Conservation (phyloP, 371 early-diverging fungal species). For the Smittium culicis region DNA sequence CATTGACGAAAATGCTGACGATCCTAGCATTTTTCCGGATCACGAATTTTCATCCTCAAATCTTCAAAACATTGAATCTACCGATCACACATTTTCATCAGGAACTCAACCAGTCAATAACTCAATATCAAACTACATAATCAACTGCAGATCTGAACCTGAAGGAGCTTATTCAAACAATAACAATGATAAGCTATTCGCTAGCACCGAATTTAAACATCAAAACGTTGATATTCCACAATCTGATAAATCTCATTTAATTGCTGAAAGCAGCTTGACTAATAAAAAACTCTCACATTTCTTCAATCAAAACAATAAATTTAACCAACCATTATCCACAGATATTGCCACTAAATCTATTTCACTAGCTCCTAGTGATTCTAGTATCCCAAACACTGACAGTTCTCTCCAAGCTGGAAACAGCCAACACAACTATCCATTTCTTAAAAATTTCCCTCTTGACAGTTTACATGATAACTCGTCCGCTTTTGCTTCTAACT, state of each 20-base stretch:
- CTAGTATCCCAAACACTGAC: background rate
- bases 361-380: background rate
- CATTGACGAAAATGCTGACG: background rate
- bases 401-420: background rate
- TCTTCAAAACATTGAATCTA: background rate
- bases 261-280: background rate
- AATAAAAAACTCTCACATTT: background rate
- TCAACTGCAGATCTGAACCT: background rate
- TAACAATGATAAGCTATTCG: background rate
- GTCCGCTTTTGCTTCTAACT: background rate
- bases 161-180: background rate
- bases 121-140: background rate
- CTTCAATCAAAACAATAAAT: background rate
- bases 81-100: background rate
- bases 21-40: background rate
- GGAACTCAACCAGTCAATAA: background rate
- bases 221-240: background rate
- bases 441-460: background rate
- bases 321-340: background rate
- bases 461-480: background rate
- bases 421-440: background rate
- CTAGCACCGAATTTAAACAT: background rate
- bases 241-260: too few species aligned
- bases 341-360: too few species aligned
- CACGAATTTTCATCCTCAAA: background rate